A percentile compares a stretch with the other conserved stretches of the same genome.
These are phyloP conservation scores for Aspergillus alliaceus DNA, from an alignment of 2,329 filamentous ascomycete species.

Conservation along the genomic window DNA sequence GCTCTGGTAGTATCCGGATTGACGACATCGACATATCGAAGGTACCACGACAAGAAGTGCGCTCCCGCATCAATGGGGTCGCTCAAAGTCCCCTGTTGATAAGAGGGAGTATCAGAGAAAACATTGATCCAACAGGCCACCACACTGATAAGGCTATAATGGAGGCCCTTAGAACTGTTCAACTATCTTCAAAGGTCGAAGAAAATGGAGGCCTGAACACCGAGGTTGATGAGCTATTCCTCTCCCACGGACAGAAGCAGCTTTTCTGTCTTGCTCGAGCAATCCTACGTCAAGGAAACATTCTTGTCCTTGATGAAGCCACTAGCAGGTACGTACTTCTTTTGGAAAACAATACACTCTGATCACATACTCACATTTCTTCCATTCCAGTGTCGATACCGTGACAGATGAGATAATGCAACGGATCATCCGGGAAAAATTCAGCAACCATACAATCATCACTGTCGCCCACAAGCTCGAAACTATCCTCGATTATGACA, in stretches of 20 bases:
- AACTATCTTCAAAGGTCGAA: slow-evolving; percentile 37
- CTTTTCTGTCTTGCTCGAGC: slow-evolving; percentile 64
- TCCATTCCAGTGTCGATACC: slow-evolving; percentile 51
- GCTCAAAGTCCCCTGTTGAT: slow-evolving; percentile 48
- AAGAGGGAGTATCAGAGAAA: slow-evolving; percentile 39
- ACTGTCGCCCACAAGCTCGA: slow-evolving; percentile 58
- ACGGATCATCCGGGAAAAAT: slow-evolving; percentile 54
- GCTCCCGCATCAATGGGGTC: slow-evolving; percentile 43
- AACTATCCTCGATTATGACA: slow-evolving; percentile 42
- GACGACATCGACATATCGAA: slow-evolving; percentile 44
- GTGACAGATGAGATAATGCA: slow-evolving; percentile 61
- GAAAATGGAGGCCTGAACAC: slow-evolving; percentile 42
- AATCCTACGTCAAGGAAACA: slow-evolving; percentile 49
- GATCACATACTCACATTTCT: slow-evolving; percentile 10
- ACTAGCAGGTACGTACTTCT: slow-evolving; percentile 14
- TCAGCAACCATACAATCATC: slow-evolving; percentile 59
- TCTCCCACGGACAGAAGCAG: slow-evolving; percentile 63
- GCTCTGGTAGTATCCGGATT: slow-evolving; percentile 41
- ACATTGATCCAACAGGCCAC: slow-evolving; percentile 39
- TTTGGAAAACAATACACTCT: background rate
- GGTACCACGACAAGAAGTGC: slow-evolving; percentile 40
- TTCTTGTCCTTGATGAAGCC: slow-evolving; percentile 48
- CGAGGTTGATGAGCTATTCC: slow-evolving; percentile 49
- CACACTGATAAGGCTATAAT: slow-evolving; percentile 35
- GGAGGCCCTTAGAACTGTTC: slow-evolving; percentile 38